A percentile compares a stretch with the other conserved stretches of the same genome.
Conservation (phyloP, 1,284 basidiomycete genomes). For the Volvariella surrecta region DNA sequence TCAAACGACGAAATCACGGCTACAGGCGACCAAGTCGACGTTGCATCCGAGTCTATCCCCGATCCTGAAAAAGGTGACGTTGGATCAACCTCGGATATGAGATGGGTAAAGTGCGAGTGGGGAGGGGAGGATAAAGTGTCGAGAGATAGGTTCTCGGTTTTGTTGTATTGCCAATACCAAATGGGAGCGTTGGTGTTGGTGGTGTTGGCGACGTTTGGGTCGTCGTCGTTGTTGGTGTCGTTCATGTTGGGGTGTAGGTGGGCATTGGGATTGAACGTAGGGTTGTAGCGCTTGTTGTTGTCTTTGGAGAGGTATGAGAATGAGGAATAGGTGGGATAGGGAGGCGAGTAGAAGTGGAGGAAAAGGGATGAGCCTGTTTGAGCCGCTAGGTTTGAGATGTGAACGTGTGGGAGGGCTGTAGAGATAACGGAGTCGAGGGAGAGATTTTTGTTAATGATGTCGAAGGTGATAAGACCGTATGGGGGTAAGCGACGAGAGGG, state of each 20-base stretch:
- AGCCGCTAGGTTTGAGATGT: constrained; percentile 77
- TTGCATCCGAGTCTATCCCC: too few relatives aligned
- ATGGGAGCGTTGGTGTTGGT: too few relatives aligned
- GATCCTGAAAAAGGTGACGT: background rate
- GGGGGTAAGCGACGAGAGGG: constrained; percentile 16
- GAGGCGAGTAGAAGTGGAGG: constrained; percentile 61
- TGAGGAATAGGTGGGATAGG: constrained; percentile 25
- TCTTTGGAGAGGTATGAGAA: constrained; percentile 7
- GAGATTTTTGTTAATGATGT: constrained; percentile 17
- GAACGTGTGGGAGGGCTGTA: constrained; percentile 41
- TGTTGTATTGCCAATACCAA: constrained; percentile 61
- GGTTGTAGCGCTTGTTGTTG: too few relatives aligned
- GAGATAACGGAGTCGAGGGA: background rate
- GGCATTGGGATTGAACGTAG: too few relatives aligned
- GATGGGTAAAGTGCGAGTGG: constrained; percentile 41
- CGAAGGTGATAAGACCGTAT: too few relatives aligned
- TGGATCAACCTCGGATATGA: constrained; percentile 39
- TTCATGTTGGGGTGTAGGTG: too few relatives aligned
- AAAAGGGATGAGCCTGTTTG: constrained; percentile 92
- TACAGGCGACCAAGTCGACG: too few relatives aligned
- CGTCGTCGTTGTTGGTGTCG: too few relatives aligned
- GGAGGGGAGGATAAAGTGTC: constrained; percentile 29
- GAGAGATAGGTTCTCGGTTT: constrained; percentile 58
- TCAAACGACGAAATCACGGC: too few relatives aligned
- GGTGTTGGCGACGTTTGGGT: too few relatives aligned